phyloP scores from a whole-genome alignment of 768 basidiomycete species.

The Multifurca ochricompacta region DNA sequence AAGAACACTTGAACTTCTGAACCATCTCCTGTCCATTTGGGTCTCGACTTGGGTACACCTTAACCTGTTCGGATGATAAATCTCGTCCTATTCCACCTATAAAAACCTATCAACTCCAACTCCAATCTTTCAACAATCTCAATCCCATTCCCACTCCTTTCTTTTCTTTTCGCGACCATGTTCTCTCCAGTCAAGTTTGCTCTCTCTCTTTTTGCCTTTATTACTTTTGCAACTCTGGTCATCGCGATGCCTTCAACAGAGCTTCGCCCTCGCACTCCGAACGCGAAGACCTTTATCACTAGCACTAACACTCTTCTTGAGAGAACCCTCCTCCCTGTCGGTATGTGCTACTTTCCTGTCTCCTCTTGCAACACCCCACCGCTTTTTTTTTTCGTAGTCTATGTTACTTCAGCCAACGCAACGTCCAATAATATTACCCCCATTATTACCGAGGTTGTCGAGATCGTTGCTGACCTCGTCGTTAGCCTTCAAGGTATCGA shows the following conservation, averaged over 20 bases:
- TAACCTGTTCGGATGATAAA: background rate
- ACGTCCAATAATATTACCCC: background rate
- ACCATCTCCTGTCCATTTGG: background rate
- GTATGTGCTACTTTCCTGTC: background rate
- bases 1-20: slow-evolving; percentile 1
- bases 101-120: background rate
- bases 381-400: background rate
- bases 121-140: background rate
- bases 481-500: background rate
- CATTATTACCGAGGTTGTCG: background rate
- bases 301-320: background rate
- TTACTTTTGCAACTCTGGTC: slow-evolving; percentile 1
- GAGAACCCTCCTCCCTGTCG: background rate
- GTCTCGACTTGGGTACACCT: too few species aligned
- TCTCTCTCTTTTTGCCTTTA: slow-evolving; percentile 7
- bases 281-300: background rate
- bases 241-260: background rate
- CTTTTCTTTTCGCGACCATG: background rate
- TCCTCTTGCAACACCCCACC: background rate
- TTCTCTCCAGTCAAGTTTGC: slow-evolving; percentile 1
- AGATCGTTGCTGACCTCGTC: background rate
- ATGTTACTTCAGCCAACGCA: background rate
- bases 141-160: background rate
- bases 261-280: background rate
- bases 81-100: too few species aligned